phyloP scores from a whole-genome alignment of 805 yeast species.

The Jamesozyma lodderae region DNA sequence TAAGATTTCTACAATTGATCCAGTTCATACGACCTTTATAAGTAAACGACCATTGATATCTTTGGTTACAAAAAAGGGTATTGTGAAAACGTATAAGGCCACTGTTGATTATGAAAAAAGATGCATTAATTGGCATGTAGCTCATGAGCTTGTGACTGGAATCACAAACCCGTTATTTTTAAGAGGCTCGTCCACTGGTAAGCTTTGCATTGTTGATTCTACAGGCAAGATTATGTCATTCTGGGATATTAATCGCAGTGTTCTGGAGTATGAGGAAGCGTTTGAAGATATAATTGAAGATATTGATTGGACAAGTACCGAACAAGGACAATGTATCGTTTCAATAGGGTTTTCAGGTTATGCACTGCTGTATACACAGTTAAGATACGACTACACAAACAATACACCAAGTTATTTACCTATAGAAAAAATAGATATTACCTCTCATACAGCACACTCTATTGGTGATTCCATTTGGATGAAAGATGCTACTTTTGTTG shows the following conservation, averaged over 20 bases:
- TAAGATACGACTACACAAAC: constrained; percentile 84
- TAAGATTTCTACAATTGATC: constrained; percentile 53
- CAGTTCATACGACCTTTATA: constrained; percentile 38
- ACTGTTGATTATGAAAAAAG: constrained; percentile 16
- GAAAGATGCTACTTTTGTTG: constrained; percentile 63
- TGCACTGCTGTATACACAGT: constrained; percentile 66
- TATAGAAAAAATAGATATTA: constrained; percentile 62
- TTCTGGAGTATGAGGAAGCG: constrained; percentile 49
- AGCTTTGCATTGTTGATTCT: constrained; percentile 64
- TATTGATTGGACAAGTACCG: constrained; percentile 80
- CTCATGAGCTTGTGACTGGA: constrained; percentile 46
- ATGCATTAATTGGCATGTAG: constrained; percentile 44
- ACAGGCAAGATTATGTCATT: constrained; percentile 45
- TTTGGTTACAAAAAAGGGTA: constrained; percentile 45
- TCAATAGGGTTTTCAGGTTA: constrained; percentile 66
- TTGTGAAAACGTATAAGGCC: constrained; percentile 41
- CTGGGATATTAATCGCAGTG: constrained; percentile 70
- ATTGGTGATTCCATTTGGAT: constrained; percentile 91
- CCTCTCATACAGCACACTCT: constrained; percentile 61
- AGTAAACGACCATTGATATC: constrained; percentile 42
- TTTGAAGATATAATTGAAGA: constrained; percentile 46
- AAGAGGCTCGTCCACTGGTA: constrained; percentile 68
- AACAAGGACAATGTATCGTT: constrained; percentile 56
- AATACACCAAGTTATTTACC: constrained; percentile 68
- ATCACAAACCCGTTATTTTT: constrained; percentile 43